These are phyloP conservation scores for Taphrina pruni DNA, from an alignment of 1,139 yeast genomes.

Conservation along the genomic window DNA sequence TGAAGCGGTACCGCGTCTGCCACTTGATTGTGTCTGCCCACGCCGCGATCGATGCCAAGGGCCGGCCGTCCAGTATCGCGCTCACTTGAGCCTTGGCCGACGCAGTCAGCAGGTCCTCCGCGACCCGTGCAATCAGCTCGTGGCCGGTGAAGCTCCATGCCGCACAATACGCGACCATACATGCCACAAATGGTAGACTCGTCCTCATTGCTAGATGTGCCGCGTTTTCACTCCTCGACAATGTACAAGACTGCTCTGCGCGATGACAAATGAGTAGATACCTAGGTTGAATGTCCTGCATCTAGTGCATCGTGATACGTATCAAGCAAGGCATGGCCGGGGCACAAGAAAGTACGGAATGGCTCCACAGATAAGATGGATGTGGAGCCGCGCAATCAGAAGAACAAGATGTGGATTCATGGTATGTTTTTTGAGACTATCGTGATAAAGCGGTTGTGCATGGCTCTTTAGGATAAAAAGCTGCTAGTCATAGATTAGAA, in stretches of 20 bases:
- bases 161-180: not conserved
- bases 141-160: constrained; percentile 37
- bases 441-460: no score
- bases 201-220: not conserved
- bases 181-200: not conserved
- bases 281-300: no score
- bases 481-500: not conserved
- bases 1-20: constrained; percentile 21
- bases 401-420: no score
- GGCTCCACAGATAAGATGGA: constrained; percentile 10
- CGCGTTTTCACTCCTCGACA: not conserved
- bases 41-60: constrained; percentile 42
- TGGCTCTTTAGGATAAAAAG: no score
- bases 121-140: constrained; percentile 32
- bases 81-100: constrained; percentile 17
- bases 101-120: constrained; percentile 21
- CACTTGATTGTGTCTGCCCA: constrained; percentile 41
- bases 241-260: no score
- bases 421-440: no score
- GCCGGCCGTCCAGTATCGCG: constrained; percentile 49
- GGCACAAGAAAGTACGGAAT: not conserved
- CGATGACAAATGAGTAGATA: no score
- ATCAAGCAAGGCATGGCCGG: no score
- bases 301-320: no score
- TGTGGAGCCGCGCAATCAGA: not conserved